Percentiles rank a stretch among this genome's conserved stretches.
Evolutionary conservation across 164 flowering plant species (phyloP).

Genomic region (Litsea cubeba): DNA sequence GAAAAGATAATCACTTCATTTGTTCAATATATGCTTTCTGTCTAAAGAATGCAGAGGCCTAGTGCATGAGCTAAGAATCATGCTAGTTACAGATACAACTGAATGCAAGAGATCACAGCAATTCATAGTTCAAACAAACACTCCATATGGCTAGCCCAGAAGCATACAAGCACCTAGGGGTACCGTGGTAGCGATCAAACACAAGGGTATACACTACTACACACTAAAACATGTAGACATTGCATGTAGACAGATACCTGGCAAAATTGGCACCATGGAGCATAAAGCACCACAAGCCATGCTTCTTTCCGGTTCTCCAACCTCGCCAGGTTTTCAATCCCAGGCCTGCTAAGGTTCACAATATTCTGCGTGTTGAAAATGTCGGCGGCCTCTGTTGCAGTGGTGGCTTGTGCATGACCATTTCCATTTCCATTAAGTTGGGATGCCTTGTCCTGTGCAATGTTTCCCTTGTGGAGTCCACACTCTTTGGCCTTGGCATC

Average conservation of each 20-base stretch:
- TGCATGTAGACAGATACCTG: constrained; percentile 60
- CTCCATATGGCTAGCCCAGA: too few species aligned
- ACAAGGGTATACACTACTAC: neutral
- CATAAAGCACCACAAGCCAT: constrained; percentile 89
- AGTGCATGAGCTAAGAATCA: too few species aligned
- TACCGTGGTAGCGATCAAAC: too few species aligned
- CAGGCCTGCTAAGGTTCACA: constrained; percentile 58
- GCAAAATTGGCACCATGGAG: constrained; percentile 98
- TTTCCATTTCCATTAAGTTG: constrained; percentile 40
- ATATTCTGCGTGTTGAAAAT: constrained; percentile 52
- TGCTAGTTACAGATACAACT: too few species aligned
- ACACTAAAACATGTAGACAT: neutral
- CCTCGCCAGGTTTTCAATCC: constrained; percentile 67
- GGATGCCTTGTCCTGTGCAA: constrained; percentile 30
- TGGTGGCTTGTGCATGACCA: constrained; percentile 9
- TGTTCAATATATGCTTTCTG: neutral
- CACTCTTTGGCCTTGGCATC: constrained; percentile 97
- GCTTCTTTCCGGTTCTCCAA: constrained; percentile 64
- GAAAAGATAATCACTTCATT: neutral
- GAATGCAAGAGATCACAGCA: too few species aligned
- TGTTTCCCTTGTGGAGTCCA: constrained; percentile 94
- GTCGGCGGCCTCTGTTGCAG: constrained; percentile 33
- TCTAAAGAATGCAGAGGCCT: neutral
- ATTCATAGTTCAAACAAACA: too few species aligned
- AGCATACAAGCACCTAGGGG: too few species aligned